Percentiles rank a stretch among this genome's conserved stretches.
phyloP scores from a whole-genome alignment of 306 rosid genomes.

The Cucurbita maxima region DNA sequence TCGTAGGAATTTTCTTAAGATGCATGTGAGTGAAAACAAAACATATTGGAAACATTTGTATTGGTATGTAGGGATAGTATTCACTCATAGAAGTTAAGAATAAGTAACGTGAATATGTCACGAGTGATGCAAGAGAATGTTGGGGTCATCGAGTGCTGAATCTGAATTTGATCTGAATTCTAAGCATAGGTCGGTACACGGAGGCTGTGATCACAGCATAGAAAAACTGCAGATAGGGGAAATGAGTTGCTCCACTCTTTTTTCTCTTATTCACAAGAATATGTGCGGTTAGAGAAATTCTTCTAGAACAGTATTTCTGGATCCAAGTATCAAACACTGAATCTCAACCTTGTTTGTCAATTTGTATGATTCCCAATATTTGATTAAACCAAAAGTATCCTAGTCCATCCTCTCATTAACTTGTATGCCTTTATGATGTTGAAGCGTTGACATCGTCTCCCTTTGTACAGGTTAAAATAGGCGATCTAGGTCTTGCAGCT shows the following conservation, averaged over 20 bases:
- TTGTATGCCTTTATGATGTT: background rate
- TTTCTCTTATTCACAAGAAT: background rate
- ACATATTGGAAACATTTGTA: no score
- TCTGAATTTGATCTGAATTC: no score
- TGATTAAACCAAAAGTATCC: background rate
- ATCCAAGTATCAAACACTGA: background rate
- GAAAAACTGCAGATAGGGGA: background rate
- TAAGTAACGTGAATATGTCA: no score
- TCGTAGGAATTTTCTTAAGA: no score
- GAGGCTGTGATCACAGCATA: background rate
- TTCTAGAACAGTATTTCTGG: background rate
- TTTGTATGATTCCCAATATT: background rate
- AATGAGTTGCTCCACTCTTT: background rate
- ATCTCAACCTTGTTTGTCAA: background rate
- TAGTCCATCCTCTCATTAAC: background rate
- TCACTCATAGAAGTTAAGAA: no score
- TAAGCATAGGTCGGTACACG: no score
- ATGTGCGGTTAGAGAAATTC: background rate
- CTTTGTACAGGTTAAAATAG: constrained; percentile 53
- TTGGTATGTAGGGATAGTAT: no score
- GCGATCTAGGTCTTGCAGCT: constrained; percentile 88
- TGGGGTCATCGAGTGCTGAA: no score
- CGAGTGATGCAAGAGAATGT: no score
- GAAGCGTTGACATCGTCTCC: background rate
- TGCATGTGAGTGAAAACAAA: no score